Percentiles rank a stretch among this genome's conserved stretches.
These are phyloP conservation scores for Cercospora berteroae DNA, from an alignment of 2,329 filamentous ascomycete genomes.

Conservation along the genomic window DNA sequence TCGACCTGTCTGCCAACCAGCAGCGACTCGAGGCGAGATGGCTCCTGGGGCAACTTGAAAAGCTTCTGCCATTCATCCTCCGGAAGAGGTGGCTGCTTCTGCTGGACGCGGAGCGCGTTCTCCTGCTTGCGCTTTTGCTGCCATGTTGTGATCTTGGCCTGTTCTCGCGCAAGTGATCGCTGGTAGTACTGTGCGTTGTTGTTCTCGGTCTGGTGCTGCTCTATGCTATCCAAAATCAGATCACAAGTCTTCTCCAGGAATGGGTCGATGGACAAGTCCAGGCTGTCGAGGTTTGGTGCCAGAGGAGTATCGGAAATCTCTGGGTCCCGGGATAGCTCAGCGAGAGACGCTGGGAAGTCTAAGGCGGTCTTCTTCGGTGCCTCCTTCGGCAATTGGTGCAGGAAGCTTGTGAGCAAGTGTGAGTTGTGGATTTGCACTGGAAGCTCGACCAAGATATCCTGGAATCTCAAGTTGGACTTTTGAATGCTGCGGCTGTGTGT, in stretches of 20 bases:
- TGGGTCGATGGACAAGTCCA: slow-evolving; percentile 92
- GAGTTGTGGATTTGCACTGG: slow-evolving; percentile 93
- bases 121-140: slow-evolving; percentile 95
- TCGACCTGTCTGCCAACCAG: slow-evolving; percentile 94
- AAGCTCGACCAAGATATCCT: slow-evolving; percentile 88
- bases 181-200: slow-evolving; percentile 99
- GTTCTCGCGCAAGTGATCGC: slow-evolving; percentile 86
- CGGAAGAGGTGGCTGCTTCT: slow-evolving; percentile 84
- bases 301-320: slow-evolving; percentile 62
- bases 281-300: slow-evolving; percentile 81
- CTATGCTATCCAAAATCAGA: slow-evolving; percentile 91
- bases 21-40: slow-evolving; percentile 87
- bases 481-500: slow-evolving; percentile 63
- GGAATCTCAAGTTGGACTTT: slow-evolving; percentile 90
- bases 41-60: slow-evolving; percentile 96
- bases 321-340: slow-evolving; percentile 68
- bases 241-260: slow-evolving; percentile 99
- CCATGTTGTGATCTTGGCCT: slow-evolving; percentile 95
- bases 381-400: slow-evolving; percentile 82
- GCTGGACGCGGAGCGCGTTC: slow-evolving; percentile 77
- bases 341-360: slow-evolving; percentile 73
- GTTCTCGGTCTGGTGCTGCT: slow-evolving; percentile 95
- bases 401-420: slow-evolving; percentile 89
- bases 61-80: slow-evolving; percentile 98
- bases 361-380: slow-evolving; percentile 59